Evolutionary conservation across 805 yeast genomes (phyloP).

Genomic region (Saccharomycopsis sp.): DNA sequence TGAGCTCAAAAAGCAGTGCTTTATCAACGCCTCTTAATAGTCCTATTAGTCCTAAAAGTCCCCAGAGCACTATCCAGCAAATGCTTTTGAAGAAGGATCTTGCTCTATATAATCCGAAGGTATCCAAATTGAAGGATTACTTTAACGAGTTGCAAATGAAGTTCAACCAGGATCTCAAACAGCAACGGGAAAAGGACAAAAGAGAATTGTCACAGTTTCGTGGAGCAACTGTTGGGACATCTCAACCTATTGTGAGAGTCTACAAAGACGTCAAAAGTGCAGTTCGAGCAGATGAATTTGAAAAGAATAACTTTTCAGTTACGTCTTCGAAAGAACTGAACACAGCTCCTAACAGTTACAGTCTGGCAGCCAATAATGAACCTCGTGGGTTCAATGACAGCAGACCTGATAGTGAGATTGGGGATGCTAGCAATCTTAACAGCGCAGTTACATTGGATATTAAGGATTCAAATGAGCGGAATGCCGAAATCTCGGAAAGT

Average conservation of each 20-base stretch:
- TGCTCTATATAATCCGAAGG: constrained; percentile 29
- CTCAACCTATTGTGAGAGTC: constrained; percentile 86
- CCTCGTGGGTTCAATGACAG: no score
- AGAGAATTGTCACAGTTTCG: constrained; percentile 52
- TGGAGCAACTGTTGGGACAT: constrained; percentile 63
- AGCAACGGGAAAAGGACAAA: constrained; percentile 77
- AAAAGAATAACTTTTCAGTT: background rate
- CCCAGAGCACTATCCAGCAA: background rate
- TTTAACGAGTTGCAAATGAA: constrained; percentile 73
- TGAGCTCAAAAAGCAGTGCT: background rate
- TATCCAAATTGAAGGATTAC: constrained; percentile 57
- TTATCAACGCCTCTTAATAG: background rate
- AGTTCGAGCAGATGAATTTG: constrained; percentile 41
- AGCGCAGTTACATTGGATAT: no score
- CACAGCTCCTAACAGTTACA: no score
- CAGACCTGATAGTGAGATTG: no score
- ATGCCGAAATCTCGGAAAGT: no score
- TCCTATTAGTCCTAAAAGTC: background rate
- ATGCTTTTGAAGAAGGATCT: background rate
- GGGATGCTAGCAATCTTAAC: no score
- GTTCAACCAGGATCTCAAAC: constrained; percentile 76
- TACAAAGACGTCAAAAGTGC: constrained; percentile 87
- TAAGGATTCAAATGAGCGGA: no score
- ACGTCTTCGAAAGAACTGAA: background rate
- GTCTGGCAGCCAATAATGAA: no score